Percentiles rank a stretch among this genome's conserved stretches.
Conservation (phyloP, 2,329 filamentous ascomycete species). For the Capronia coronata region DNA sequence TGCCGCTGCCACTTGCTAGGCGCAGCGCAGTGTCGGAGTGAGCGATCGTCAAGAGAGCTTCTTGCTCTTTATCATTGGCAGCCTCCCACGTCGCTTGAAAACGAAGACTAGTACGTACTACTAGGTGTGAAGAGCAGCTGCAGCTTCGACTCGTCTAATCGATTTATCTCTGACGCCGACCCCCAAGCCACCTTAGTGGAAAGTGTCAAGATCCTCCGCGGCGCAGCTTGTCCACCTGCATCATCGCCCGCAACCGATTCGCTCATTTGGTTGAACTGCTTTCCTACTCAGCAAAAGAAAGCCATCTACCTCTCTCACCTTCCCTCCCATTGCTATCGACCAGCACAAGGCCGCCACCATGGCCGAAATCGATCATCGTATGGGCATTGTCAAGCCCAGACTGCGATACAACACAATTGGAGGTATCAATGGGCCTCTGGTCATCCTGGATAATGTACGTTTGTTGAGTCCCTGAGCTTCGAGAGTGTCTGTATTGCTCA, state of each 20-base stretch:
- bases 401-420: conserved; percentile 97
- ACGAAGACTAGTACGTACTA: neutral
- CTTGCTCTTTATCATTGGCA: neutral
- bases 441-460: conserved; percentile 91
- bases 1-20: neutral
- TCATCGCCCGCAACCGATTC: conserved; percentile 17
- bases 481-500: neutral
- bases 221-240: conserved; percentile 14
- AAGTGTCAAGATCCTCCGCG: conserved; percentile 9
- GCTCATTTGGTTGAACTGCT: conserved; percentile 12
- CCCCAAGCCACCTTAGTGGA: neutral
- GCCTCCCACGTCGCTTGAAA: neutral
- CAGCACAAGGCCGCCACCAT: conserved; percentile 19
- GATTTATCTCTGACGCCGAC: neutral
- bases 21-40: neutral
- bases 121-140: too few relatives aligned
- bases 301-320: conserved; percentile 14
- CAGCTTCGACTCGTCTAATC: conserved; percentile 1
- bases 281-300: conserved; percentile 6
- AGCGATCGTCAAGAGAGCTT: neutral
- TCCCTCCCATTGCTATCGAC: conserved; percentile 1
- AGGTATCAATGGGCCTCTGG: conserved; percentile 94
- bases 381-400: conserved; percentile 56
- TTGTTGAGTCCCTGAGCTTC: conserved; percentile 9
- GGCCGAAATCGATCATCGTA: conserved; percentile 40